Evolutionary conservation across 495 filamentous ascomycete species (phyloP), one percentile per base, ranked within the genome.

Genomic region (Cercophora newfieldiana): DNA sequence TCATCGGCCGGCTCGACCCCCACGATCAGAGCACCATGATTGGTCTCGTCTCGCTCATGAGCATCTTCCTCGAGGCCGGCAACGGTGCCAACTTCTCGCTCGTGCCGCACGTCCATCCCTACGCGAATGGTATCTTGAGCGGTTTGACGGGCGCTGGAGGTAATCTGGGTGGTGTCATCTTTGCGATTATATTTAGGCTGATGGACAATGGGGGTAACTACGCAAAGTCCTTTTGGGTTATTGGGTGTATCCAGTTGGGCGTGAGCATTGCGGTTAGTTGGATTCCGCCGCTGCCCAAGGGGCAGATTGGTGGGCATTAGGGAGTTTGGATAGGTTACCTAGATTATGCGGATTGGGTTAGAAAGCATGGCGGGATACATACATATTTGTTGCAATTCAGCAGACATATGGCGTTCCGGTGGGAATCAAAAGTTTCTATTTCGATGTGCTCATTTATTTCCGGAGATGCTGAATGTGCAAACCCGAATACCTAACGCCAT

Each of bases 151-250:
- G 93, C 7, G 93, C 89, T 0, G 79, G 86, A 14, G 93, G 93
- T 1, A 97, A 96, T 67, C 70, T 97, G 6, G 93, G 93, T 0
- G 93, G 93, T 21, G 89, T 96, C 44, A 81, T 95, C 63, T 96
- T 96, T 74, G 88, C 91, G 19, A 86, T 96, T 59, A 86, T 97
- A 66, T 95, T 97, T 81, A 81, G 93, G 61, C 95, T 93, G 75
- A 77, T 79, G 70, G 77, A 72, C 22, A 83, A 83, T 55, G 87
- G 87, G 2, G 80, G 72, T 0, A 72, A 89, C 63, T 97, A 93
- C 65, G 84, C 81, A 2, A 86, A 82, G 71, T 85, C 83, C 8
- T 84, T 95, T 72, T 94, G 91, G 91, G 89, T 94, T 62, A 91
- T 93, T 61, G 92, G 92, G 18, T 79, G 89, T n/a, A 87, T 96